A percentile compares a stretch with the other conserved stretches of the same genome.
phyloP scores from a whole-genome alignment of 148 eudicot species.

The Simmondsia chinensis region DNA sequence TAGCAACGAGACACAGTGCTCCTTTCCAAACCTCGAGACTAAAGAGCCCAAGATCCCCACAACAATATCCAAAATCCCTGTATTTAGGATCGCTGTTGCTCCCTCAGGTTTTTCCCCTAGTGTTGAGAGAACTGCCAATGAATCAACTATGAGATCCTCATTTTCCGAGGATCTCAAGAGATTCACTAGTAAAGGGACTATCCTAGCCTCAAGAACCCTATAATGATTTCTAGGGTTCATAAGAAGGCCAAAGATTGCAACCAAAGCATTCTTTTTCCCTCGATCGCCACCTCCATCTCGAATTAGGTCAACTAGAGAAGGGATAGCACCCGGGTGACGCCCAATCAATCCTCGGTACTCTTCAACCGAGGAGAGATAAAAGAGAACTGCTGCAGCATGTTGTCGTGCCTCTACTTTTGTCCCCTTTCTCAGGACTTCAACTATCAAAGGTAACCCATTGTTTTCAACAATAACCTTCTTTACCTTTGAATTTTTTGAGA shows the following conservation, averaged over 20 bases:
- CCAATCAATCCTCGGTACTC: constrained; percentile 54
- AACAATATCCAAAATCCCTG: constrained; percentile 24
- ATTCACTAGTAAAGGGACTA: constrained; percentile 42
- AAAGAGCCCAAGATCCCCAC: constrained; percentile 34
- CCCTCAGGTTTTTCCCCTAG: constrained; percentile 65
- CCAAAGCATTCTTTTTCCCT: constrained; percentile 60
- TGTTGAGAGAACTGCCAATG: constrained; percentile 48
- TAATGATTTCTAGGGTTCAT: constrained; percentile 44
- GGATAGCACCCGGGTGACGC: constrained; percentile 38
- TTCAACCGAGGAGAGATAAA: constrained; percentile 69
- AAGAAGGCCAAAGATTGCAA: constrained; percentile 53
- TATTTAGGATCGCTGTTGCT: constrained; percentile 33
- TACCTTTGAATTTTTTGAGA: constrained; percentile 48
- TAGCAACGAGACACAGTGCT: constrained; percentile 57
- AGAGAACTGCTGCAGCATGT: constrained; percentile 66
- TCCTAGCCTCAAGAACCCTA: constrained; percentile 40
- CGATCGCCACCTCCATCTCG: constrained; percentile 37
- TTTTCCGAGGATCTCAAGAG: constrained; percentile 30
- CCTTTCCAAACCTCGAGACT: constrained; percentile 37
- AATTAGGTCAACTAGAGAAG: constrained; percentile 46
- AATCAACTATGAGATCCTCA: constrained; percentile 53
- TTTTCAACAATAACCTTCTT: constrained; percentile 41
- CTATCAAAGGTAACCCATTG: constrained; percentile 39
- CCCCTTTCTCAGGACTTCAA: constrained; percentile 43
- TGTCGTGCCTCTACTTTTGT: constrained; percentile 51